A percentile compares a stretch with the other conserved stretches of the same genome.
Evolutionary conservation across 2,329 filamentous ascomycete species (phyloP).

Genomic region (Ampelomyces quisqualis): DNA sequence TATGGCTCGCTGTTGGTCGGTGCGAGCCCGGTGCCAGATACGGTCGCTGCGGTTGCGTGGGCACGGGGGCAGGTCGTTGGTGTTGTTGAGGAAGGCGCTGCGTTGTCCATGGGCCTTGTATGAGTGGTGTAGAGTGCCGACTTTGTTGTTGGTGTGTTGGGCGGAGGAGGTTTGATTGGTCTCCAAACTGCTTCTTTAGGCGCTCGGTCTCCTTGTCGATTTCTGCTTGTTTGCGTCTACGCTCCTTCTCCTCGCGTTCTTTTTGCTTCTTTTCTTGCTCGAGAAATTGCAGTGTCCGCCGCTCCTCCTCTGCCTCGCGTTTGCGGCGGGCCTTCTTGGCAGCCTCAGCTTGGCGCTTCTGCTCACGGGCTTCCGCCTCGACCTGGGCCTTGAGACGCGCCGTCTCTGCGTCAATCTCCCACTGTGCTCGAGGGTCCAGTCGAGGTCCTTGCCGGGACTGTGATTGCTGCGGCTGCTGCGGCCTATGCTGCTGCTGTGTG

Average conservation of each 20-base stretch:
- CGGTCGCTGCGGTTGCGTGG: constrained; percentile 20
- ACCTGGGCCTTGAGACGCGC: constrained; percentile 49
- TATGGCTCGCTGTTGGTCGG: constrained; percentile 34
- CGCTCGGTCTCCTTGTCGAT: constrained; percentile 74
- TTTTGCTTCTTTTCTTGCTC: constrained; percentile 55
- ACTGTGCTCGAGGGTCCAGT: constrained; percentile 54
- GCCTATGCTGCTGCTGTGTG: constrained; percentile 7
- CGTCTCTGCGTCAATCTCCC: constrained; percentile 55
- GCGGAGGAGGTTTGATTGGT: constrained; percentile 34
- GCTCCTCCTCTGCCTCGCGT: constrained; percentile 59
- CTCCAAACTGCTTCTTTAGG: constrained; percentile 67
- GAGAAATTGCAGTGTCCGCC: constrained; percentile 36
- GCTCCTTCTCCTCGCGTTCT: constrained; percentile 65
- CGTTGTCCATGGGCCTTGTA: constrained; percentile 17
- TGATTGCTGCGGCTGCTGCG: constrained; percentile 6
- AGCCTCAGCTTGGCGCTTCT: constrained; percentile 47
- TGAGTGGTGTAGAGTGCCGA: constrained; percentile 24
- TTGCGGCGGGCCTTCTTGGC: constrained; percentile 58
- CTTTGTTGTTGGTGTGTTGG: constrained; percentile 22
- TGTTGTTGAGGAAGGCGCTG: constrained; percentile 14
- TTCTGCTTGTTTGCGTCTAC: constrained; percentile 54
- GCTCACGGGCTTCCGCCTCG: constrained; percentile 47
- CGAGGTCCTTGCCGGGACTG: constrained; percentile 13
- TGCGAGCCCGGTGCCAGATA: constrained; percentile 28
- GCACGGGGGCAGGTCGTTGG: constrained; percentile 9